Evolutionary conservation across 1,284 basidiomycete species (phyloP), one percentile per base, ranked within the genome.

Genomic region (Ganoderma boninense): DNA sequence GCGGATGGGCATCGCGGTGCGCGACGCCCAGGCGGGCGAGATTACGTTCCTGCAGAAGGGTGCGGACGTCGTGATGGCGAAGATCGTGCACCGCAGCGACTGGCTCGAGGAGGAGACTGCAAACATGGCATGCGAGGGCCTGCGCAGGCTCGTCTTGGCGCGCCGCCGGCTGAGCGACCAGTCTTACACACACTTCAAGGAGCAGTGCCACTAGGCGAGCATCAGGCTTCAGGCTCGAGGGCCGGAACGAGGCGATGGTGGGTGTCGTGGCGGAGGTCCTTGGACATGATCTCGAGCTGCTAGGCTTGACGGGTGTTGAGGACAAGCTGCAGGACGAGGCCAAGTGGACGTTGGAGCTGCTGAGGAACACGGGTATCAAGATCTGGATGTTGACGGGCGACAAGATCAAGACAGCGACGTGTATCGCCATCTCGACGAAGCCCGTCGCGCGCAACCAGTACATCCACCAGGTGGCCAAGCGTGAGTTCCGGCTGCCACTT

Each of bases 331-430:
- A 99, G 78, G 97, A 99, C 70, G 97, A 97, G 52, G 97, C 99
- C 76, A 97, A 95, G 81, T 90, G 92, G 54, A 99, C 98, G 0
- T 83, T 99, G 71, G 98, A 99, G 82, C 80, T 99, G 62, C 82
- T 99, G 74, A 86, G 97, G 72, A 99, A 99, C 79, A 98, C 97
- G 0, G 97, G 97, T 1, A 92, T 99, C 82, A 98, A 96, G 86
- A 98, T 99, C 68, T 99, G 98, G 98, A 99, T 99, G 98, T 85
- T 99, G 77, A 99, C 98, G 0, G 98, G 98, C 0, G 98, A 99
- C 83, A 99, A 99, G 85, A 97, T 99, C 72, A 98, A 99, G 85
- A 99, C 98, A 2, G 98, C 98, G 8, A 95, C 97, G 42, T 98
- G 97, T 82, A 99, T 99, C 77, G 97, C 97, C 0, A 97, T 99